Percentiles rank a stretch among this genome's conserved stretches.
Evolutionary conservation across 2,329 filamentous ascomycete genomes (phyloP).

Genomic region (Xylaria sp.): DNA sequence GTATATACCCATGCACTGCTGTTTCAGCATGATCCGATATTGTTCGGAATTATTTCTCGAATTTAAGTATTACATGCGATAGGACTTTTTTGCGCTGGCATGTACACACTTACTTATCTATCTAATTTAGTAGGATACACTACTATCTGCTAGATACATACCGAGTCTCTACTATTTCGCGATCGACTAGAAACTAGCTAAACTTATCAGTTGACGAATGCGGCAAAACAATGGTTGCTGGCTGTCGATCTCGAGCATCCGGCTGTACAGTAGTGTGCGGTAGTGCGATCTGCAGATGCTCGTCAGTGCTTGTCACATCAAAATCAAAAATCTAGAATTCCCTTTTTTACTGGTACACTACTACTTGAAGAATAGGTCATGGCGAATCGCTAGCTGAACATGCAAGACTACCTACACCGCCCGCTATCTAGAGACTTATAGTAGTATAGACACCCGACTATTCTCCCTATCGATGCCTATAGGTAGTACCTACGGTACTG

Average conservation of each 20-base stretch:
- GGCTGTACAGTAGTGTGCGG: conserved; percentile 9
- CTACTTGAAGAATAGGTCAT: background rate
- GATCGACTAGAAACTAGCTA: conserved; percentile 3
- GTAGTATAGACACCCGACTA: too few species aligned
- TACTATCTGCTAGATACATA: background rate
- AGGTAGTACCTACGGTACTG: background rate
- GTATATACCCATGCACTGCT: conserved; percentile 1
- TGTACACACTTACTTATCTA: background rate
- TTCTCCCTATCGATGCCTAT: background rate
- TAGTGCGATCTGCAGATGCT: conserved; percentile 25
- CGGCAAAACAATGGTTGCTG: background rate
- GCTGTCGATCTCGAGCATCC: background rate
- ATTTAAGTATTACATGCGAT: background rate
- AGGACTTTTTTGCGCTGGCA: background rate
- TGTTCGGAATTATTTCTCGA: background rate
- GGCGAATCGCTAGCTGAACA: background rate
- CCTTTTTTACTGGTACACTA: too few species aligned
- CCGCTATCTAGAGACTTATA: too few species aligned
- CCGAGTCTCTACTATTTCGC: background rate
- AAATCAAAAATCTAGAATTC: background rate
- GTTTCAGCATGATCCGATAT: conserved; percentile 5
- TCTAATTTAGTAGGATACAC: background rate
- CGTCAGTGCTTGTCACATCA: conserved; percentile 9
- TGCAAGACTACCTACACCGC: background rate
- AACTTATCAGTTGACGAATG: background rate